Evolutionary conservation across 2,329 filamentous ascomycete species (phyloP), one percentile per base, ranked within the genome.

Genomic region (Aspergillus texensis): DNA sequence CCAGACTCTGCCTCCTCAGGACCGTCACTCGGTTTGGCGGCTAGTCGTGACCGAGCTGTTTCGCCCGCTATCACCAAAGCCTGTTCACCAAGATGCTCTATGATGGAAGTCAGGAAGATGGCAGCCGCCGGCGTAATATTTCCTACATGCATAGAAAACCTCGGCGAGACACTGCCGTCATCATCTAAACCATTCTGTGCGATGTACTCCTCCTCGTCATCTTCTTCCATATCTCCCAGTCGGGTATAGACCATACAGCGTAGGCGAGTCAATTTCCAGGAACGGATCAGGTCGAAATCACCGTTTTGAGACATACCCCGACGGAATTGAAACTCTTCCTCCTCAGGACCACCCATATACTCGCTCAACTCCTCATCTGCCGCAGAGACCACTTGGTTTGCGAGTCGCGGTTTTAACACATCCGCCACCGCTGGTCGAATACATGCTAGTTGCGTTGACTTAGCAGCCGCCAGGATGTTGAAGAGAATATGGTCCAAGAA

Each of bases 221-320:
- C 94, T 79, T 99, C 95, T 77, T 99, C 96, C 85, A 99, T 89
- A 74, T 99, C 94, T 52, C 95, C 95, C 8, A 99, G 83, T 10
- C 95, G 94, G 10, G 94, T 98, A 77, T 98, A 98, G 26, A 99
- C 94, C 95, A 99, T 99, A 77, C 95, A 97, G 65, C 95, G 88
- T 71, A 99, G 81, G 60, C 95, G 88, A 0, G 94, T 95, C 69
- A 95, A 87, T 81, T 96, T 97, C 94, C 95, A 99, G 21, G 94
- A 90, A 61, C 94, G 84, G 74, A 97, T 92, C n/a, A 96, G 82
- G 75, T 98, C 93, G 88, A 94, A 98, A 69, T 90, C 88, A 2
- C 84, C 83, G 12, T 80, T 78, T 2, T 83, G 78, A 36, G 82
- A 80, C 52, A 80, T 77, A 3, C 83, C 79, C 28, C 84, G 83